phyloP scores from a whole-genome alignment of 169 alveolate species.

The Plasmodium relictum region DNA sequence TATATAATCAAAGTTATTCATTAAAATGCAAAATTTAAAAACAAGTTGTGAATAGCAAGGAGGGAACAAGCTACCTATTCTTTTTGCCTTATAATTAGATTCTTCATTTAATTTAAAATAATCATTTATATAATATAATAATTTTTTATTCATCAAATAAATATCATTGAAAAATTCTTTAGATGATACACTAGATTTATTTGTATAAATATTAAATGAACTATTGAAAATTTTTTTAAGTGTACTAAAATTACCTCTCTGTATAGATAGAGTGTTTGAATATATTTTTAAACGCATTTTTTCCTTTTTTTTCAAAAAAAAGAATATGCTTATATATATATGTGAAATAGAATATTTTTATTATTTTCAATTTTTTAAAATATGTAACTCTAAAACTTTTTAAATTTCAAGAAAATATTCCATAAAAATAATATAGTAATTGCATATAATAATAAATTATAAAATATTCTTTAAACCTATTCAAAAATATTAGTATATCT shows the following conservation, averaged over 20 bases:
- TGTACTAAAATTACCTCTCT: constrained; percentile 45
- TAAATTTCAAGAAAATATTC: background rate
- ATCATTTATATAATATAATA: constrained; percentile 57
- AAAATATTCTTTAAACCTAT: background rate
- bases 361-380: background rate
- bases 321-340: background rate
- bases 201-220: constrained; percentile 55
- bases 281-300: constrained; percentile 3
- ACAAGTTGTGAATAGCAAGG: constrained; percentile 71
- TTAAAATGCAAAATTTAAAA: constrained; percentile 55
- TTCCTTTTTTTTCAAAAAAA: background rate
- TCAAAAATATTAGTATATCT: background rate
- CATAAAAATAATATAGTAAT: background rate
- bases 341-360: background rate
- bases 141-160: constrained; percentile 48
- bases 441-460: background rate
- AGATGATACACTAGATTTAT: constrained; percentile 23
- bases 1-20: constrained; percentile 65
- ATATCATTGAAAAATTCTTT: constrained; percentile 33
- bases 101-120: constrained; percentile 34
- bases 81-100: constrained; percentile 5
- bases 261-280: background rate
- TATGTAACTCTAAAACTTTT: background rate
- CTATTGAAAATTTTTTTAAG: constrained; percentile 27
- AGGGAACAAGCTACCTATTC: constrained; percentile 66